Conservation (phyloP, 192 early-diverging fungal genomes). For the Radiomyces spectabilis region DNA sequence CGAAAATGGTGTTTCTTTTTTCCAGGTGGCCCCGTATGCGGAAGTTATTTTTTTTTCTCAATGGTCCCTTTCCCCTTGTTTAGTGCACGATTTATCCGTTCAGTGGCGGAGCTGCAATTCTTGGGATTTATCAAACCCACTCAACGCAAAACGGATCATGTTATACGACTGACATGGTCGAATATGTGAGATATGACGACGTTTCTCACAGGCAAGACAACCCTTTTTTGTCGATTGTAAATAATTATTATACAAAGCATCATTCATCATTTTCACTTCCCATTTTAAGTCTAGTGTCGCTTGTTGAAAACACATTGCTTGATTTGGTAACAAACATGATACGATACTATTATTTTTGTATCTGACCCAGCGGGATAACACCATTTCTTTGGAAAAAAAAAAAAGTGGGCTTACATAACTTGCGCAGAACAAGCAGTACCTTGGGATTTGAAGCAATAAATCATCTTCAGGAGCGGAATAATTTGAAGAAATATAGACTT, state of each 20-base stretch:
- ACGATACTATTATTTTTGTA: too few species aligned
- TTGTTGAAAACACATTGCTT: background rate
- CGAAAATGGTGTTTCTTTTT: background rate
- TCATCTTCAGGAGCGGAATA: too few species aligned
- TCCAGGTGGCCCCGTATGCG: background rate
- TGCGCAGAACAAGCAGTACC: too few species aligned
- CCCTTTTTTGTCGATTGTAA: background rate
- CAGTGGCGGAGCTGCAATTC: slow-evolving; percentile 80
- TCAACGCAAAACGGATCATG: slow-evolving; percentile 89
- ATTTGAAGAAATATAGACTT: too few species aligned
- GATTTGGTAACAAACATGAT: too few species aligned
- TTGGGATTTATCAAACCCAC: slow-evolving; percentile 89
- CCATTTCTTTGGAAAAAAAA: too few species aligned
- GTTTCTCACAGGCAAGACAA: background rate
- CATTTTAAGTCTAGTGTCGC: background rate
- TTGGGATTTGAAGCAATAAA: too few species aligned
- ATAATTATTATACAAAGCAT: too few species aligned
- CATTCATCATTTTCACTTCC: too few species aligned
- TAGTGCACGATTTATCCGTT: slow-evolving; percentile 78
- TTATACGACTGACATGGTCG: slow-evolving; percentile 77
- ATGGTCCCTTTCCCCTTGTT: too few species aligned
- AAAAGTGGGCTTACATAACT: too few species aligned
- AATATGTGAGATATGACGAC: slow-evolving; percentile 21
- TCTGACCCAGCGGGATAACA: too few species aligned
- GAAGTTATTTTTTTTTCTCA: slow-evolving; percentile 5